Base-by-base conservation (phyloP, 2,329 filamentous ascomycete genomes). In the Sporothrix luriei region DNA sequence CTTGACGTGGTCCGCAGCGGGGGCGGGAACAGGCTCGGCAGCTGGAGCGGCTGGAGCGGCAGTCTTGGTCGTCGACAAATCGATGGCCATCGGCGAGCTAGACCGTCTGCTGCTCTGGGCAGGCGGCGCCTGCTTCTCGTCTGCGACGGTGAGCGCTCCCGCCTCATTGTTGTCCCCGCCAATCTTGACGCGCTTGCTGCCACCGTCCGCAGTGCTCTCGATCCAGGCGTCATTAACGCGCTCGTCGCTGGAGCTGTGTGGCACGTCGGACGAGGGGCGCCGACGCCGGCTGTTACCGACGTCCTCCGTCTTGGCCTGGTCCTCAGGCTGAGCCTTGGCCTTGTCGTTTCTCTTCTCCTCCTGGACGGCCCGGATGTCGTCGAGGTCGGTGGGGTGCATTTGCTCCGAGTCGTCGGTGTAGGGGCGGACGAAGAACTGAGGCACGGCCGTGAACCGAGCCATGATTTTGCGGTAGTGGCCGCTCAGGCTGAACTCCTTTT, bases 391-490 rank as follows among this genome's bases (percentile, higher is more conserved):
- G 71, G 91, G 87, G 3, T 97, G 90, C 80, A 98, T 89, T 80
- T 98, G 94, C 80, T 96, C 89, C 46, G 90, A 87, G 43, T 90
- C 88, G 38, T 88, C 85, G 3, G 77, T 76, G 77, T 97, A 98
- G 5, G 83, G 80, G 76, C 86, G 89, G 13, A 97, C 86, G 70
- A 92, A 87, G 70, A 89, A 90, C 13, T 84, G 86, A 9, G 92
- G 86, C 9, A 83, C 79, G 2, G 87, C 85, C 64, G 89, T 82
- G 75, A 93, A 92, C 26, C 85, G 85, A 46, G 91, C 89, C 74
- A 98, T 85, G 38, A 97, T 77, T 79, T 94, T 95, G 72, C 95
- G 88, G 79, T 99, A 99, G 33, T 90, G 88, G 2, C 95, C 96
- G 64, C 91, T 92, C 1, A 99, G 84, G 78, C 92, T 97, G 76